phyloP scores from a whole-genome alignment of 192 early-diverging fungal genomes.

The Podila horticola region DNA sequence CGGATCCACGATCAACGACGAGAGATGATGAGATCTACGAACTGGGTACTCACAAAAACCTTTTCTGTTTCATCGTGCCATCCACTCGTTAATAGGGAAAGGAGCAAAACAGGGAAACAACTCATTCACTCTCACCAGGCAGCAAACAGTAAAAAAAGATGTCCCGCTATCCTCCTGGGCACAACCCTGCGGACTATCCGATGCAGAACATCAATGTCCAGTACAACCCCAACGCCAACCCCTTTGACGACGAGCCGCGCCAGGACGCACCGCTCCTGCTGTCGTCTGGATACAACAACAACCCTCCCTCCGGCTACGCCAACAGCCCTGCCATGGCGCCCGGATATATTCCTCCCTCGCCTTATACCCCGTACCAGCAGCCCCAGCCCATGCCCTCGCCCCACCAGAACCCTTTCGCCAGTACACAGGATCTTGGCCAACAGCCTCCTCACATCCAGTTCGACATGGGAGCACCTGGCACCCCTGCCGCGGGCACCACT shows the following conservation, averaged over 20 bases:
- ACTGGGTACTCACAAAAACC: too few relatives aligned
- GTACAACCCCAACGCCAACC: conserved; percentile 50
- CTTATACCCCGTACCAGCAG: conserved; percentile 52
- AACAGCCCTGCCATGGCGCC: conserved; percentile 37
- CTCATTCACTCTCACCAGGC: not conserved
- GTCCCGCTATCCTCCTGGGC: conserved; percentile 47
- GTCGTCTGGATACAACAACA: conserved; percentile 36
- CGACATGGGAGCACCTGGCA: conserved; percentile 21
- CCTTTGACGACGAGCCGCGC: conserved; percentile 47
- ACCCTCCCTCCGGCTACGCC: conserved; percentile 25
- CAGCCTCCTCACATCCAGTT: conserved; percentile 36
- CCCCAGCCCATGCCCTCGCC: conserved; percentile 30
- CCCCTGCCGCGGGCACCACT: not conserved
- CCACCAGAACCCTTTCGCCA: conserved; percentile 42
- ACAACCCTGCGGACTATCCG: conserved; percentile 43
- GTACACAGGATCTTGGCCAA: conserved; percentile 22
- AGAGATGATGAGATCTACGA: too few relatives aligned
- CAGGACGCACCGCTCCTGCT: conserved; percentile 48
- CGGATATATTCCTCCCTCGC: conserved; percentile 37
- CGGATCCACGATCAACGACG: too few relatives aligned
- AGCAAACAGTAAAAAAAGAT: conserved; percentile 9
- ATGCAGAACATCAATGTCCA: conserved; percentile 51
- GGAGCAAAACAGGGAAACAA: conserved; percentile 4
- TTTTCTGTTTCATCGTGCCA: not conserved
- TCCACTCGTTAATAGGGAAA: not conserved